Base-by-base conservation (phyloP, 176 grass and related monocot species). In the Rhipidocladum racemiflorum region DNA sequence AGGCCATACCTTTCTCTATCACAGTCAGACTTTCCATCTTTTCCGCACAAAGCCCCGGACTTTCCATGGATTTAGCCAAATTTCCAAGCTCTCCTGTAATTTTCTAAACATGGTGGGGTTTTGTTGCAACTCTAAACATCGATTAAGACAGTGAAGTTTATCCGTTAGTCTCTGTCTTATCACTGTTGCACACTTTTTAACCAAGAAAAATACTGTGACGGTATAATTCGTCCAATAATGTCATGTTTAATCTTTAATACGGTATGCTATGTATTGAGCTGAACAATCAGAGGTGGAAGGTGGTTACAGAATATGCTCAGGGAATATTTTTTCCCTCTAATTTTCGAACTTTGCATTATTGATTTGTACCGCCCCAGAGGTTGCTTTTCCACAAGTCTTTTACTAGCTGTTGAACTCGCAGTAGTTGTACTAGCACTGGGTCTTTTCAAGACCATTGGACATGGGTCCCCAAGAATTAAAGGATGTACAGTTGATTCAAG, bases 391-490 rank as follows among this genome's bases (percentile, higher is more conserved):
- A 78, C 88, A 2, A 72, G 65, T 79, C 81, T 82, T 76, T 77
- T 77, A 81, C 88, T 89, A 72, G 83, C 88, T 90, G 65, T 81
- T 89, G 83, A 81, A 78, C 73, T 85, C 59, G 65, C 29, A 90
- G 78, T 81, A 53, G 72, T 87, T 14, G 83, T 85, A 89, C 83
- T 64, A 82, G 60, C 83, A 83, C 73, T 49, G 72, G 84, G 78
- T 67, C 78, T 78, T 86, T 77, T 90, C 88, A 86, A 67, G 79
- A 75, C 83, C 74, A 82, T 86, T 86, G 72, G 48, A 28, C 59
- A 78, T 77, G 79, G 88, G 83, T 83, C 88, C 74, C 83, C 83
- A 78, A 65, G 78, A 86, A 86, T 90, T 90, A 60, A 89, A 86
- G 73, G 25, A 57, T 77, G 79, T 49, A 86, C 88, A 83, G 66